Evolutionary conservation across 257 asterid species (phyloP).

Genomic region (Eustoma russellianum): DNA sequence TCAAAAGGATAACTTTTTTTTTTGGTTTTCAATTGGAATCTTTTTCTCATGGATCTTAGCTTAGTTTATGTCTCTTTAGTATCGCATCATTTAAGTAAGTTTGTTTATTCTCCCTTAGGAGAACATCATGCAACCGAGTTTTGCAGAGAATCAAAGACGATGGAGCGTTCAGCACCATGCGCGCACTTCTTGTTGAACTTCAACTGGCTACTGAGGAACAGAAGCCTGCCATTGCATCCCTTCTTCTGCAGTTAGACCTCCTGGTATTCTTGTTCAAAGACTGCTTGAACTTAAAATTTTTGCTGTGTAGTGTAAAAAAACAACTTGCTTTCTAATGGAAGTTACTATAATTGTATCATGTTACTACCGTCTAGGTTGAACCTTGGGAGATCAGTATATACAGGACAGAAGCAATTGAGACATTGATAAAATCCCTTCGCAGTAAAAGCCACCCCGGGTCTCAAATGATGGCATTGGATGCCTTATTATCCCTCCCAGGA

Average conservation of each 20-base stretch:
- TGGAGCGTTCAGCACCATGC: conserved; percentile 76
- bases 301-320: too few relatives aligned
- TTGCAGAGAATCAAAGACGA: conserved; percentile 67
- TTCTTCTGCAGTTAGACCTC: conserved; percentile 76
- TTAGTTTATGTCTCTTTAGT: not conserved
- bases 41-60: too few relatives aligned
- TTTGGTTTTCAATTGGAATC: too few relatives aligned
- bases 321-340: too few relatives aligned
- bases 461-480: conserved; percentile 55
- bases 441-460: conserved; percentile 57
- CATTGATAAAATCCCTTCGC: conserved; percentile 53
- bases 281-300: not conserved
- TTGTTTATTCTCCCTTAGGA: conserved; percentile 26
- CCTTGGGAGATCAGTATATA: conserved; percentile 79
- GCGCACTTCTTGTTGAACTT: conserved; percentile 55
- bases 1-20: too few relatives aligned
- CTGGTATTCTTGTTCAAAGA: conserved; percentile 28
- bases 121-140: conserved; percentile 48
- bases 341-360: not conserved
- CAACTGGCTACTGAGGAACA: conserved; percentile 83
- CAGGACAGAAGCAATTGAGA: conserved; percentile 75
- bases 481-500: conserved; percentile 53
- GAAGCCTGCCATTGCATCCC: conserved; percentile 60
- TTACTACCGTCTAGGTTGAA: conserved; percentile 28
- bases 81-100: not conserved